phyloP scores from a whole-genome alignment of 2,329 filamentous ascomycete species.

The Neonectria punicea region DNA sequence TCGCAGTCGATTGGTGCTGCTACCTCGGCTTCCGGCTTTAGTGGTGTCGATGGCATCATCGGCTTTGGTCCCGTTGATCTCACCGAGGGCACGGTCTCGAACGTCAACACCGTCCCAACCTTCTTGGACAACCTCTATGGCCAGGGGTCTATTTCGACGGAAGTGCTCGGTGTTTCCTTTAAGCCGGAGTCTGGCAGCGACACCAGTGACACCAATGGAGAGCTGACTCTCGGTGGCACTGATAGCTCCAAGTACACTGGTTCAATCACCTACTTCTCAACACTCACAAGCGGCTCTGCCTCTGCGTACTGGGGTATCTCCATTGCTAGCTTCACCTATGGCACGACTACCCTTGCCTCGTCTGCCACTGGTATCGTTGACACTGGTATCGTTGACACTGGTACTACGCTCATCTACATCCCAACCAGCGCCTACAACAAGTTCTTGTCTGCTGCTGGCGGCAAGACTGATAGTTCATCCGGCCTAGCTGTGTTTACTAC shows the following conservation, averaged over 20 bases:
- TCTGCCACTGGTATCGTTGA: constrained; percentile 38
- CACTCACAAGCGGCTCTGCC: constrained; percentile 23
- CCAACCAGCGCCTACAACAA: constrained; percentile 40
- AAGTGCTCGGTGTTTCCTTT: constrained; percentile 45
- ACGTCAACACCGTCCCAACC: constrained; percentile 40
- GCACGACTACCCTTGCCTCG: constrained; percentile 29
- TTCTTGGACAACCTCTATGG: constrained; percentile 43
- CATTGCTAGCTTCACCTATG: constrained; percentile 39
- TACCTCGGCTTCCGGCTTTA: neutral
- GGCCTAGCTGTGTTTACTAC: constrained; percentile 40
- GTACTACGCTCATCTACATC: constrained; percentile 43
- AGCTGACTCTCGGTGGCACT: constrained; percentile 38
- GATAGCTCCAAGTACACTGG: constrained; percentile 35
- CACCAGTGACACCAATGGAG: constrained; percentile 37
- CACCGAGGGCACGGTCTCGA: constrained; percentile 39
- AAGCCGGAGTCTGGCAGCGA: constrained; percentile 40
- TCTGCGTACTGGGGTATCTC: constrained; percentile 39
- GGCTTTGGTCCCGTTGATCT: constrained; percentile 36
- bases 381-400: constrained; percentile 44
- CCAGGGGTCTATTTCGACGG: constrained; percentile 42
- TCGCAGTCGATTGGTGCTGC: constrained; percentile 1
- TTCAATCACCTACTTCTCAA: constrained; percentile 33
- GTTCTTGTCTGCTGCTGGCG: constrained; percentile 43
- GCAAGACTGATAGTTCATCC: constrained; percentile 36
- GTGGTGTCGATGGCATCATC: neutral